phyloP scores from a whole-genome alignment of 768 basidiomycete genomes.

The Phallus indusiatus region DNA sequence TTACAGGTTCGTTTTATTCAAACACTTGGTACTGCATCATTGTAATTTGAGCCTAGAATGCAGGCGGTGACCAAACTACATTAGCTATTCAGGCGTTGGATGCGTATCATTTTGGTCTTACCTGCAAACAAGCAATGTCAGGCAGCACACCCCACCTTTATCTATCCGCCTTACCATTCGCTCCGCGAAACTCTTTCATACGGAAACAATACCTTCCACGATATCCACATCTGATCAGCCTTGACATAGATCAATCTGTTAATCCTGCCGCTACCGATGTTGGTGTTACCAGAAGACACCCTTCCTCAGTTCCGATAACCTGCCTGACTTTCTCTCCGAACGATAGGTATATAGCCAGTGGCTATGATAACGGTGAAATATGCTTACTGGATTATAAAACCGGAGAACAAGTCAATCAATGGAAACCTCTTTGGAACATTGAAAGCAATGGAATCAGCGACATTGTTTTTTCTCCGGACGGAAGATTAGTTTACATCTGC shows the following conservation, averaged over 20 bases:
- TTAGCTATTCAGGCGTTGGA: slow-evolving; percentile 11
- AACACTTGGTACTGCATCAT: not conserved
- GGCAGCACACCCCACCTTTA: slow-evolving; percentile 29
- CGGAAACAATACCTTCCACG: slow-evolving; percentile 8
- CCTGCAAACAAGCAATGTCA: slow-evolving; percentile 22
- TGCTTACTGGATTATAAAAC: too few relatives aligned
- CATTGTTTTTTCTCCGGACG: too few relatives aligned
- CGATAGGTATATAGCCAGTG: too few relatives aligned
- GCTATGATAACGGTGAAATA: too few relatives aligned
- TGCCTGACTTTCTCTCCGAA: too few relatives aligned
- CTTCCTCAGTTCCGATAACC: not conserved
- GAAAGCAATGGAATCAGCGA: too few relatives aligned
- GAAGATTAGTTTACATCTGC: too few relatives aligned
- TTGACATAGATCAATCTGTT: too few relatives aligned
- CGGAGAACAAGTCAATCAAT: too few relatives aligned
- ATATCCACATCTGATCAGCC: not conserved
- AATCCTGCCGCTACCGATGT: not conserved
- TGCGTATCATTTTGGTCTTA: slow-evolving; percentile 21
- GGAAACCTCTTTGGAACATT: too few relatives aligned
- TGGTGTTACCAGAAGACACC: too few relatives aligned
- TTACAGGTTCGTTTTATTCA: not conserved
- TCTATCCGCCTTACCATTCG: slow-evolving; percentile 29
- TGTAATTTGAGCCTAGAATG: not conserved
- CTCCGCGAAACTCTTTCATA: slow-evolving; percentile 20
- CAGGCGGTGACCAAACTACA: not conserved